phyloP scores from a whole-genome alignment of 2,329 filamentous ascomycete genomes.

The Colletotrichum eleusines region DNA sequence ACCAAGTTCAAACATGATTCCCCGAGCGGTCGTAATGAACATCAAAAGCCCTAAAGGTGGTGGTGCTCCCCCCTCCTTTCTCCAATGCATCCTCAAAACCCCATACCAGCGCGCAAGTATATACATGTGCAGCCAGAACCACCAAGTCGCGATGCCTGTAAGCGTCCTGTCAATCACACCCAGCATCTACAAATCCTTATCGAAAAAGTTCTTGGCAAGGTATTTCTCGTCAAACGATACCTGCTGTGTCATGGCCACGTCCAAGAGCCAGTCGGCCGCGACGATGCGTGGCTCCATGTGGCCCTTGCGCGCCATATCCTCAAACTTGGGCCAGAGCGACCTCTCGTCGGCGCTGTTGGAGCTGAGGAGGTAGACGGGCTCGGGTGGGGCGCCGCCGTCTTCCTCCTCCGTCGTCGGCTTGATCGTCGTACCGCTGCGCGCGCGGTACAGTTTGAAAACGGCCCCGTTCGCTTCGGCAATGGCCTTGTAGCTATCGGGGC shows the following conservation, averaged over 20 bases:
- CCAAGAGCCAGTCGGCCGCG: slow-evolving; percentile 88
- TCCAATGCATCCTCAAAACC: slow-evolving; percentile 17
- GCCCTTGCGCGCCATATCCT: slow-evolving; percentile 80
- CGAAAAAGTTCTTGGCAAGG: slow-evolving; percentile 60
- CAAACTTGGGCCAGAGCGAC: slow-evolving; percentile 83
- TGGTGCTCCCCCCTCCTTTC: background rate
- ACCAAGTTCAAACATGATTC: slow-evolving; percentile 29
- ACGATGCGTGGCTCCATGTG: slow-evolving; percentile 87
- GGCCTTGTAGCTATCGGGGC: slow-evolving; percentile 83
- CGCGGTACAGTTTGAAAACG: slow-evolving; percentile 81
- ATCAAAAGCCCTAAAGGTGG: background rate
- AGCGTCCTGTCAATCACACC: background rate
- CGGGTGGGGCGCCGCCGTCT: slow-evolving; percentile 70
- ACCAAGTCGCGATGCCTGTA: background rate
- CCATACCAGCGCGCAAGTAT: slow-evolving; percentile 8
- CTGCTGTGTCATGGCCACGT: slow-evolving; percentile 89
- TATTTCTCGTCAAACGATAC: slow-evolving; percentile 76
- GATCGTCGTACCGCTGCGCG: slow-evolving; percentile 76
- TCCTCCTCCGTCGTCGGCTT: slow-evolving; percentile 72
- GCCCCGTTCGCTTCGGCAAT: slow-evolving; percentile 94
- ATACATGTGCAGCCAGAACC: slow-evolving; percentile 14
- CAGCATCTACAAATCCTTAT: slow-evolving; percentile 19
- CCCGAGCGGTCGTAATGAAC: slow-evolving; percentile 9
- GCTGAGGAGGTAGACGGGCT: slow-evolving; percentile 87
- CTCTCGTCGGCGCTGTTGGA: slow-evolving; percentile 75